Evolutionary conservation across 352 stramenopile species (phyloP).

Genomic region (Pelagophyceae sp.): DNA sequence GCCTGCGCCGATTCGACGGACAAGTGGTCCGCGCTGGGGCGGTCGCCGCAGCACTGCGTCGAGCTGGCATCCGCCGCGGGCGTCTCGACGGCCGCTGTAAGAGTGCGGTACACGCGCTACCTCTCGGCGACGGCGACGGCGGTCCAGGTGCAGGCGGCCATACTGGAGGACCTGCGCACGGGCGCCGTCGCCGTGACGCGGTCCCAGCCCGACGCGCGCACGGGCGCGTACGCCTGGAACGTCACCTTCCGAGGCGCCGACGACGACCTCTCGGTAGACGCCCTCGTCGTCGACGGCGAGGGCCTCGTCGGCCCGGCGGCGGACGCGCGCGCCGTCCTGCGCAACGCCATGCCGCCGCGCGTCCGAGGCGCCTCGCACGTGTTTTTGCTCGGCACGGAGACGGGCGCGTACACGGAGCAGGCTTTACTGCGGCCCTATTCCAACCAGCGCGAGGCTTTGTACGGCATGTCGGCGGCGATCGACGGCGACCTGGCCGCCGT

Average conservation of each 20-base stretch:
- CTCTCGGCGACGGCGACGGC: slow-evolving; percentile 16
- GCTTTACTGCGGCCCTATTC: slow-evolving; percentile 73
- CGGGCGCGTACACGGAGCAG: slow-evolving; percentile 71
- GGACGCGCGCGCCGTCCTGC: neutral
- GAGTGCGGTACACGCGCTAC: slow-evolving; percentile 13
- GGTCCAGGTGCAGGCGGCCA: slow-evolving; percentile 16
- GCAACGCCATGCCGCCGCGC: slow-evolving; percentile 29
- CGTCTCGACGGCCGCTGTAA: slow-evolving; percentile 7
- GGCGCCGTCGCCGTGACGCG: slow-evolving; percentile 60
- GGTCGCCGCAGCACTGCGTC: neutral
- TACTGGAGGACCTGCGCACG: slow-evolving; percentile 60
- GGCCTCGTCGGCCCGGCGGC: neutral
- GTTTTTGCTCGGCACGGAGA: slow-evolving; percentile 44
- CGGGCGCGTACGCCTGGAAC: slow-evolving; percentile 13
- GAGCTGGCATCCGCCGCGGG: neutral
- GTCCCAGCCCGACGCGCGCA: slow-evolving; percentile 28
- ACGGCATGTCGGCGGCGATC: slow-evolving; percentile 68
- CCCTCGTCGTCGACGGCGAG: slow-evolving; percentile 48
- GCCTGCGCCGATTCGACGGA: neutral
- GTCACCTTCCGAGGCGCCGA: slow-evolving; percentile 19
- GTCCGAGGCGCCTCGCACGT: slow-evolving; percentile 52
- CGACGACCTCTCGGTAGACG: slow-evolving; percentile 44
- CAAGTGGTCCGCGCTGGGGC: neutral
- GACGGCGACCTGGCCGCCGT: slow-evolving; percentile 65
- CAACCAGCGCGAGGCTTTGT: slow-evolving; percentile 74